phyloP scores from a whole-genome alignment of 2,329 filamentous ascomycete species.

The Fusarium succisae region DNA sequence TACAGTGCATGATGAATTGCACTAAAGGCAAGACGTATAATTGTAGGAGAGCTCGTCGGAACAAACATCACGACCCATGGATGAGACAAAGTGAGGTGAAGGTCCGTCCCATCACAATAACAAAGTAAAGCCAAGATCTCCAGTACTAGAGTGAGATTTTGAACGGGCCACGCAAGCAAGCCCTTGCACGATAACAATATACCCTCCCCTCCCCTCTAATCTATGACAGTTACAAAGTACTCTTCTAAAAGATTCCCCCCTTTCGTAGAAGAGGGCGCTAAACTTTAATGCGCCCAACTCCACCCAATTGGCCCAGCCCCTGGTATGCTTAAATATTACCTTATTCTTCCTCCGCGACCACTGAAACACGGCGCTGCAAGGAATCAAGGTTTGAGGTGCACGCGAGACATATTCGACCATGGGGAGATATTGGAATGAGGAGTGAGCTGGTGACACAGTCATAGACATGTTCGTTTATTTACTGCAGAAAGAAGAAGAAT shows the following conservation, averaged over 20 bases:
- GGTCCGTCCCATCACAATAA: slow-evolving; percentile 6
- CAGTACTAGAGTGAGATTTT: neutral
- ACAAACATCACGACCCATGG: neutral
- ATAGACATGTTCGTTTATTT: neutral
- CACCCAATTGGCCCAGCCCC: slow-evolving; percentile 27
- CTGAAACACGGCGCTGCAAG: slow-evolving; percentile 24
- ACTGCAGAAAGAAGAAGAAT: neutral
- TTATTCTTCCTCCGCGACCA: slow-evolving; percentile 32
- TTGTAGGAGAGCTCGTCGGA: neutral
- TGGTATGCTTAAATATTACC: slow-evolving; percentile 45
- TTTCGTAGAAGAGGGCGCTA: slow-evolving; percentile 21
- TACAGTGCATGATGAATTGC: slow-evolving; percentile 2
- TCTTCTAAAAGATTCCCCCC: neutral
- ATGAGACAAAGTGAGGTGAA: slow-evolving; percentile 2
- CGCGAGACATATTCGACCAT: no score
- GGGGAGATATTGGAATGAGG: neutral
- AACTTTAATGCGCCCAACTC: slow-evolving; percentile 39
- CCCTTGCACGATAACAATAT: neutral
- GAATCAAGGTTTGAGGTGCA: neutral
- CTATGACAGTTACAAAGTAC: neutral
- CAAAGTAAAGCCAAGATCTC: slow-evolving; percentile 21
- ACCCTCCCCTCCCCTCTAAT: neutral
- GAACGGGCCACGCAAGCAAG: slow-evolving; percentile 32
- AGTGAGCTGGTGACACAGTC: neutral
- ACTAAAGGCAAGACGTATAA: neutral